phyloP scores from a whole-genome alignment of 2,329 filamentous ascomycete genomes.

The Exophiala sp. region DNA sequence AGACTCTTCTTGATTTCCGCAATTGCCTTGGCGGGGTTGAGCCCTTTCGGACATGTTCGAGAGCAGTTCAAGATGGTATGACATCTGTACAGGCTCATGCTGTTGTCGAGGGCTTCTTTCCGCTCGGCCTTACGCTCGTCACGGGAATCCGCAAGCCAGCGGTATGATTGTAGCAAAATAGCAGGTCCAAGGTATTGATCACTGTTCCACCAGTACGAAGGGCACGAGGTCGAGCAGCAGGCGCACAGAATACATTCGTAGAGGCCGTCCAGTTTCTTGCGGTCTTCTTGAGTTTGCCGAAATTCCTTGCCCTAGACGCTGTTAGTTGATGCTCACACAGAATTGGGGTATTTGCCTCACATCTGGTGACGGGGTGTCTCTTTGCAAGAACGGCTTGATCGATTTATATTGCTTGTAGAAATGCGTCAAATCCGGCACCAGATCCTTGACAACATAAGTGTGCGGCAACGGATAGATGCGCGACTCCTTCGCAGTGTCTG shows the following conservation, averaged over 20 bases:
- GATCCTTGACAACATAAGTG: slow-evolving; percentile 98
- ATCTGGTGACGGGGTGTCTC: slow-evolving; percentile 74
- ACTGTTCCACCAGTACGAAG: slow-evolving; percentile 99
- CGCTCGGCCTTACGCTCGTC: slow-evolving; percentile 85
- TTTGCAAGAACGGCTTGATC: slow-evolving; percentile 97
- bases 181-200: slow-evolving; percentile 98
- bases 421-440: slow-evolving; percentile 93
- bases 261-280: slow-evolving; percentile 92
- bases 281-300: slow-evolving; percentile 84
- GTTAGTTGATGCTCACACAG: slow-evolving; percentile 23
- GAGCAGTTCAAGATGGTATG: slow-evolving; percentile 99
- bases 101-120: slow-evolving; percentile 90
- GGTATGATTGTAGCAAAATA: slow-evolving; percentile 92
- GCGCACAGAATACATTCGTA: slow-evolving; percentile 99
- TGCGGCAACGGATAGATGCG: slow-evolving; percentile 98
- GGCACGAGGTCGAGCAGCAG: slow-evolving; percentile 98
- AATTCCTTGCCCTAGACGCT: slow-evolving; percentile 71
- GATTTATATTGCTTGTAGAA: slow-evolving; percentile 99
- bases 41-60: slow-evolving; percentile 92
- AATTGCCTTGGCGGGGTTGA: slow-evolving; percentile 93
- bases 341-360: no score
- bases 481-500: slow-evolving; percentile 70
- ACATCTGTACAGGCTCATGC: slow-evolving; percentile 97
- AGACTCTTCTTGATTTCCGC: slow-evolving; percentile 98
- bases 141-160: slow-evolving; percentile 91